Evolutionary conservation across 169 alveolate genomes (phyloP), one percentile per base, ranked within the genome.

Genomic region (Perkinsus marinus): DNA sequence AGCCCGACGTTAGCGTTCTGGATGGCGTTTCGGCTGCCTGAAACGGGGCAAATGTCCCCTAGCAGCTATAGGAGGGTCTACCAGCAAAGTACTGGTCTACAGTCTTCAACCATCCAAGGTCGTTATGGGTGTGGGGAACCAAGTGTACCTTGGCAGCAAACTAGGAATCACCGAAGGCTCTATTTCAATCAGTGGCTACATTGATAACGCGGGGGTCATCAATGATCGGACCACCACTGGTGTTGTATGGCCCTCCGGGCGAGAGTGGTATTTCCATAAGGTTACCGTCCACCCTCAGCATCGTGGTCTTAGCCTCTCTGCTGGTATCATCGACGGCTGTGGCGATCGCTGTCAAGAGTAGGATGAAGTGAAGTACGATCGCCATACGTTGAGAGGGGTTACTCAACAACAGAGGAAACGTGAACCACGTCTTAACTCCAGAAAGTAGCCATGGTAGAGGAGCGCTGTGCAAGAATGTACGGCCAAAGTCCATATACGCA

Each of bases 111-210:
- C 98, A 97, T 16, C 98, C 98, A 17, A 94, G 95, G 91, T 97
- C 98, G 90, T 96, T 96, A 92, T 97, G 98, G 10, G 98, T 94
- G 93, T 95, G 98, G 39, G 97, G 94, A 0, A 97, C 95, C 89
- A 96, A 38, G 91, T 92, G 94, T 30, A 93, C 43, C 43, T 79
- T 3, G 30, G 46, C 39, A 37, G 46, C 43, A 30, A 0, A 16
- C 3, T 13, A 13, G 79, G 34, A 7, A 57, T 57, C 79, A 0
- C 79, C 5, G 22, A 2, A 13, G 5, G 5, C 79, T 13, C 26
- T 13, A 26, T n/a, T n/a, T n/a, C 26, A 57, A 2, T 13, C 26
- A n/a, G n/a, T n/a, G n/a, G n/a, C 22, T 57, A 57, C 79, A 57
- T 57, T 57, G 9, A 57, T 6, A 0, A 57, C 34, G 26, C 79